A percentile compares a stretch with the other conserved stretches of the same genome.
Conservation (phyloP, 2,329 filamentous ascomycete genomes). For the Aspergillus pseudotamarii region DNA sequence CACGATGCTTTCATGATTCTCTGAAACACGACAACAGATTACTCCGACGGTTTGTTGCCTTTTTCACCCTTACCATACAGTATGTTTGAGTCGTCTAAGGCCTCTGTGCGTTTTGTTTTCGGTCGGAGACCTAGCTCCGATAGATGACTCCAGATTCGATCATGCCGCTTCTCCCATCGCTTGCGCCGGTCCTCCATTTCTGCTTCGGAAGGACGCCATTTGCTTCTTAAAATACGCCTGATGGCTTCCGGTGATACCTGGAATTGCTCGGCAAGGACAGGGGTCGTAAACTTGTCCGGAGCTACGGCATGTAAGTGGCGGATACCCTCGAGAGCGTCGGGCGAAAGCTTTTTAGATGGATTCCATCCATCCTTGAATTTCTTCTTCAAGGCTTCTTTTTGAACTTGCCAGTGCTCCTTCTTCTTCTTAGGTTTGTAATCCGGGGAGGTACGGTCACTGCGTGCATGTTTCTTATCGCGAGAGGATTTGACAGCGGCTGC, state of each 20-base stretch:
- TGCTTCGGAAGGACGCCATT: slow-evolving; percentile 46
- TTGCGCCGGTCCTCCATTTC: slow-evolving; percentile 43
- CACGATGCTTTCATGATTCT: background rate
- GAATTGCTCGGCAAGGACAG: slow-evolving; percentile 75
- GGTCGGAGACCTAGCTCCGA: slow-evolving; percentile 58
- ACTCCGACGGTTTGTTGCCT: background rate
- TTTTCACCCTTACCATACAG: slow-evolving; percentile 26
- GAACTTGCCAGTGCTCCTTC: slow-evolving; percentile 67
- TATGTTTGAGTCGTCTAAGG: slow-evolving; percentile 27
- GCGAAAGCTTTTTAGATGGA: slow-evolving; percentile 83
- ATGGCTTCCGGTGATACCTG: slow-evolving; percentile 85
- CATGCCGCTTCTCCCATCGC: slow-evolving; percentile 49
- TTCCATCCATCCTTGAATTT: slow-evolving; percentile 83
- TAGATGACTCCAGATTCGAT: slow-evolving; percentile 50
- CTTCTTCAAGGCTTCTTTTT: slow-evolving; percentile 72
- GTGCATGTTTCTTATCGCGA: slow-evolving; percentile 9
- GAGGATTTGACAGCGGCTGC: background rate
- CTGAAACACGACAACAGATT: background rate
- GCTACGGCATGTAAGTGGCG: slow-evolving; percentile 77
- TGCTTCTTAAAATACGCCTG: slow-evolving; percentile 74
- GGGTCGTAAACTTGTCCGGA: slow-evolving; percentile 75
- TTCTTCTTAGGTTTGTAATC: slow-evolving; percentile 28
- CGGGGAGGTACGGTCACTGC: background rate
- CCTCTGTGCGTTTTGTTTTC: slow-evolving; percentile 48
- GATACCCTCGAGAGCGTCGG: slow-evolving; percentile 89